A percentile compares a stretch with the other conserved stretches of the same genome.
These are phyloP conservation scores for Amylocystis lapponica DNA, from an alignment of 768 basidiomycete species.

Conservation along the genomic window DNA sequence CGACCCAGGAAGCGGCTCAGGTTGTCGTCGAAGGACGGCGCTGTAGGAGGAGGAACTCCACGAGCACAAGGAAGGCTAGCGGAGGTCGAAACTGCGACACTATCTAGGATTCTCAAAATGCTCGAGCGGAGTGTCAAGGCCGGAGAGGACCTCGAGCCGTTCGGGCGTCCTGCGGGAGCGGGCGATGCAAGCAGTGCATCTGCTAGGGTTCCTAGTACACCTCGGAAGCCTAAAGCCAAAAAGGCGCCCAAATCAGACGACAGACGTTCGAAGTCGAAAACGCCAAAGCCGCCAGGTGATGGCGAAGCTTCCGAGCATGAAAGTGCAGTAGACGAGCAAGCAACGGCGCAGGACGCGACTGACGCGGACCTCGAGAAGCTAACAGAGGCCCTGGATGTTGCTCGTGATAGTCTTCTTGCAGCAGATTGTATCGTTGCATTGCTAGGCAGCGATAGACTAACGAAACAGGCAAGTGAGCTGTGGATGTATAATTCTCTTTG, in stretches of 20 bases:
- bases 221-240: constrained; percentile 28
- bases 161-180: constrained; percentile 30
- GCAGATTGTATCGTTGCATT: constrained; percentile 80
- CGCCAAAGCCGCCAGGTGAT: constrained; percentile 33
- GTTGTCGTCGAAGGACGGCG: constrained; percentile 35
- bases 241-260: constrained; percentile 24
- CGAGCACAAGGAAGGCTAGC: constrained; percentile 52
- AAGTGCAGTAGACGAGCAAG: constrained; percentile 16
- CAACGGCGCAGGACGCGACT: constrained; percentile 19
- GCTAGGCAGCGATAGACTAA: constrained; percentile 69
- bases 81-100: constrained; percentile 56
- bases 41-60: constrained; percentile 34
- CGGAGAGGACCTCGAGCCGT: constrained; percentile 72
- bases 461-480: constrained; percentile 66
- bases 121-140: constrained; percentile 75
- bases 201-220: too few species aligned
- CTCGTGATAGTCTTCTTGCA: constrained; percentile 70
- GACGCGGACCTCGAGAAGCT: constrained; percentile 49
- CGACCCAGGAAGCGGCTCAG: constrained; percentile 65
- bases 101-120: constrained; percentile 68
- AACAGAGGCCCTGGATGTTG: constrained; percentile 47
- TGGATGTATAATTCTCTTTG: background rate
- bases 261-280: constrained; percentile 39
- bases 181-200: background rate
- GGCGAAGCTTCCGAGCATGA: constrained; percentile 23